Evolutionary conservation across 1,284 basidiomycete genomes (phyloP).

Genomic region (Volvariella surrecta): DNA sequence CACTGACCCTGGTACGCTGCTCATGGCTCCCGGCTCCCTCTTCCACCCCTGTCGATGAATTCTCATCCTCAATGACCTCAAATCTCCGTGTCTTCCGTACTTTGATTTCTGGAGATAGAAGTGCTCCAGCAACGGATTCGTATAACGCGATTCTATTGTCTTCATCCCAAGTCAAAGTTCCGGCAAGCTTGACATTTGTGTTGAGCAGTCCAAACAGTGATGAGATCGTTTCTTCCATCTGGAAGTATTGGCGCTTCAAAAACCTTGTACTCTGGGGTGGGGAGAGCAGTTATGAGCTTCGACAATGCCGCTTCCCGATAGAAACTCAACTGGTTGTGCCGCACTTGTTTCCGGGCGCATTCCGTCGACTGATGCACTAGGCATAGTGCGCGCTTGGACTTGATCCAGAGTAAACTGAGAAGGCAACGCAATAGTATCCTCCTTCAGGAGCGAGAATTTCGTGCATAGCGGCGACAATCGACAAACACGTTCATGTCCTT

Average conservation of each 20-base stretch:
- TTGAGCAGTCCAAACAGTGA: conserved; percentile 22
- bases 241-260: conserved; percentile 23
- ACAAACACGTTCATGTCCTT: conserved; percentile 24
- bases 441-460: conserved; percentile 18
- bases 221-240: conserved; percentile 22
- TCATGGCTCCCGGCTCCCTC: conserved; percentile 7
- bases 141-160: conserved; percentile 18
- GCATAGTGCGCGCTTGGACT: conserved; percentile 11
- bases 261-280: not conserved
- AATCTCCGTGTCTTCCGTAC: conserved; percentile 25
- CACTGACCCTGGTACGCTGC: conserved; percentile 20
- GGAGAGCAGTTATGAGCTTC: not conserved
- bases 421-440: conserved; percentile 17
- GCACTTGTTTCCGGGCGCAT: not conserved
- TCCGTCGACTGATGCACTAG: conserved; percentile 1
- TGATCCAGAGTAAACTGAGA: conserved; percentile 11
- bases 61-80: conserved; percentile 15
- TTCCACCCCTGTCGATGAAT: no score
- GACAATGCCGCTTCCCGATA: not conserved
- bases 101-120: conserved; percentile 16
- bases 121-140: conserved; percentile 19
- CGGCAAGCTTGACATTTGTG: conserved; percentile 17
- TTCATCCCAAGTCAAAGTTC: conserved; percentile 26
- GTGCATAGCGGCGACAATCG: conserved; percentile 22
- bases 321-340: conserved; percentile 1